phyloP scores from a whole-genome alignment of 352 stramenopile genomes.

The Globisporangium okanoganense region DNA sequence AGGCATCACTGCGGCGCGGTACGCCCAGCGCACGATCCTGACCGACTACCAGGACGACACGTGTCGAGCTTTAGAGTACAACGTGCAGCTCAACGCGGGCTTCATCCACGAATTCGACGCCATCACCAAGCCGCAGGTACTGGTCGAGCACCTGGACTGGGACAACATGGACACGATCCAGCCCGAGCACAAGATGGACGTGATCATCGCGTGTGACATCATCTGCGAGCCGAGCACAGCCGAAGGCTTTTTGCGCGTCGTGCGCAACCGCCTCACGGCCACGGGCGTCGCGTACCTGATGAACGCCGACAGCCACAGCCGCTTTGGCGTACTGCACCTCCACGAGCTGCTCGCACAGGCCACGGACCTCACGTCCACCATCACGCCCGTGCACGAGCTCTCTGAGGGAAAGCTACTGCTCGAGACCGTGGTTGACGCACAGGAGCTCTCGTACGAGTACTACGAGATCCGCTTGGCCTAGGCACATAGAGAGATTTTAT shows the following conservation, averaged over 20 bases:
- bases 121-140: conserved; percentile 39
- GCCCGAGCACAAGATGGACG: conserved; percentile 51
- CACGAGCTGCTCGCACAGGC: conserved; percentile 57
- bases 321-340: conserved; percentile 75
- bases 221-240: conserved; percentile 86
- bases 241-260: conserved; percentile 80
- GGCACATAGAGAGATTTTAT: not conserved
- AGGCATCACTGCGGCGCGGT: conserved; percentile 72
- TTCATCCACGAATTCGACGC: conserved; percentile 71
- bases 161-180: conserved; percentile 67
- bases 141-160: conserved; percentile 71
- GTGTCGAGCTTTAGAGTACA: conserved; percentile 70
- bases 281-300: conserved; percentile 77
- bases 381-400: conserved; percentile 63
- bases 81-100: conserved; percentile 64
- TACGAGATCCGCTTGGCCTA: conserved; percentile 70
- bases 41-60: conserved; percentile 87
- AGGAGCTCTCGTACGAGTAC: conserved; percentile 83
- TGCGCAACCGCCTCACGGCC: conserved; percentile 51
- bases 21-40: conserved; percentile 54
- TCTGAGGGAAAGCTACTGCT: conserved; percentile 57
- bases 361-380: conserved; percentile 56
- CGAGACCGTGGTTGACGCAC: conserved; percentile 69
- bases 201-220: conserved; percentile 85
- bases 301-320: conserved; percentile 85